A percentile compares a stretch with the other conserved stretches of the same genome.
phyloP scores from a whole-genome alignment of 1,139 yeast genomes.

The Sugiyamaella grinbergsii region DNA sequence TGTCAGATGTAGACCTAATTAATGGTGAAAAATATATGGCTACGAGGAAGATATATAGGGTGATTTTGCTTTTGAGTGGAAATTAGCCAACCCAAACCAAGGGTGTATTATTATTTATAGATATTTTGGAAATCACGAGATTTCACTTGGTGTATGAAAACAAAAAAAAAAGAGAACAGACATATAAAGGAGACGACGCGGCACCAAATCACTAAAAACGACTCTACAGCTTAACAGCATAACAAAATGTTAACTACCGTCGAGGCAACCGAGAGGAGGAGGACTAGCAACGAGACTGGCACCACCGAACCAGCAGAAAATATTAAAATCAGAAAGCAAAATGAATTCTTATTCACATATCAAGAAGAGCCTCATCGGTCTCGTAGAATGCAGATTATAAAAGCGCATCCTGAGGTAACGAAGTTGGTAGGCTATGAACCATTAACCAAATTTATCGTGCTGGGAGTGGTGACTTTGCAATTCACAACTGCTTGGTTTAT shows the following conservation, averaged over 20 bases:
- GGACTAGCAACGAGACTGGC: too few relatives aligned
- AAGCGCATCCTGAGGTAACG: conserved; percentile 75
- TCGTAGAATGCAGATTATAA: conserved; percentile 71
- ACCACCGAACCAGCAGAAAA: conserved; percentile 1
- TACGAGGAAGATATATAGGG: background rate
- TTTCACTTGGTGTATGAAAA: background rate
- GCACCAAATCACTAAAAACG: background rate
- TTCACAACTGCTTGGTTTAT: conserved; percentile 61
- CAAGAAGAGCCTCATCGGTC: conserved; percentile 78
- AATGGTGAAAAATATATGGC: background rate
- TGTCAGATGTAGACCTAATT: background rate
- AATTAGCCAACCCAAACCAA: too few relatives aligned
- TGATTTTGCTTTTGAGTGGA: background rate
- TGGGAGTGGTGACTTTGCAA: conserved; percentile 66
- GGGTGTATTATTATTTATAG: background rate
- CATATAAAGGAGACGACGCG: background rate
- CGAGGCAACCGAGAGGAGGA: background rate
- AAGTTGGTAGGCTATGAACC: conserved; percentile 88
- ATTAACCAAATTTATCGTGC: conserved; percentile 71
- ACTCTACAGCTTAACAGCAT: too few relatives aligned
- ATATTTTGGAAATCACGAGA: conserved; percentile 1
- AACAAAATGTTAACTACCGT: background rate
- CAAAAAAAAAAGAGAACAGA: background rate
- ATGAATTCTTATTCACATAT: conserved; percentile 74
- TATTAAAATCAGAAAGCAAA: conserved; percentile 12